Base-by-base conservation (phyloP, 805 yeast species). In the Maudiozyma turicensis region DNA sequence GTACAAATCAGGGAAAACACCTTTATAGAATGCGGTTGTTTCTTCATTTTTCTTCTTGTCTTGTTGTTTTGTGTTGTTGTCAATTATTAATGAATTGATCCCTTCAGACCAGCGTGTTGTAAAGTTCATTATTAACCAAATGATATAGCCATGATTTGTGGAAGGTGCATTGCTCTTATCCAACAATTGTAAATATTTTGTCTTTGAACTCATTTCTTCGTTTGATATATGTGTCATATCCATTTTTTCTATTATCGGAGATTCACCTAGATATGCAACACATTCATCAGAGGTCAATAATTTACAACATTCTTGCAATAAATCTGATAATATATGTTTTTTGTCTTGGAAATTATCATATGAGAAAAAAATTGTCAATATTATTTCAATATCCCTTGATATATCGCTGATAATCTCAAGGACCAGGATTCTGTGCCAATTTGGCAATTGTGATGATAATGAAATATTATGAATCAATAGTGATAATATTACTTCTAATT, bases 91-190 rank as follows among this genome's bases (percentile, higher is more conserved):
- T 2, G 49, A 38, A 43, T 60, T 61, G 15, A 87, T 70, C 1
- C 90, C 90, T 32, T 89, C 95, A 4, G 87, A 74, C 20, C 82
- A 69, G 2, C 75, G 63, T 45, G 74, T 72, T 2, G 82, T 56
- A 37, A 82, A 73, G 13, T 72, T 70, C 45, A 81, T 68, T 0
- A 85, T 72, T 34, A 91, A 70, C 60, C 72, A 77, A 45, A 78
- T 69, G 1, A 79, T 64, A 50, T 93, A 90, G 0, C 83, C 75
- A 6, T 70, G 71, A 2, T 93, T 86, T 2, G 74, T 68, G 1
- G 71, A 58, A 0, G 96, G 96, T 0, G 96, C 82, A 30, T 86
- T 95, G 0, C 70, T 56, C 58, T 89, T 89, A 60, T 91, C 98
- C 28, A 93, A 72, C 47, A 82, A 76, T 49, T 91, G 96, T 32